A percentile compares a stretch with the other conserved stretches of the same genome.
These are phyloP conservation scores for Trichoderma hamatum DNA, from an alignment of 2,329 filamentous ascomycete species.

Conservation along the genomic window DNA sequence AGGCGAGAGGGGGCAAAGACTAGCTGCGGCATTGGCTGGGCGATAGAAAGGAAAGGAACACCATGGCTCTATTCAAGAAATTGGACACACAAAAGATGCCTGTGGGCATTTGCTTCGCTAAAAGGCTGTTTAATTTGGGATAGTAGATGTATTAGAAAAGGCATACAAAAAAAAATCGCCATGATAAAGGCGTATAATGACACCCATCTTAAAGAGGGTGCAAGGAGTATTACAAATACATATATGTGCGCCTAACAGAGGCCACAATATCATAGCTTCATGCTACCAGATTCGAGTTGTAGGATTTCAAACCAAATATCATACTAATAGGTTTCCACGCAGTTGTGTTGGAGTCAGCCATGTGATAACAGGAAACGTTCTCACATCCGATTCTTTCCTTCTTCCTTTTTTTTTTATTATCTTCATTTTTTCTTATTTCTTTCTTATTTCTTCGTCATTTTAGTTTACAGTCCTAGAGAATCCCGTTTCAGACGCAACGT, in stretches of 20 bases:
- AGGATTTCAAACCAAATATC: background rate
- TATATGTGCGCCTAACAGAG: background rate
- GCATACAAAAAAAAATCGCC: background rate
- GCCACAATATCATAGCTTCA: background rate
- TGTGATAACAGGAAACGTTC: background rate
- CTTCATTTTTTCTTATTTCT: background rate
- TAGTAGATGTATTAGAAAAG: background rate
- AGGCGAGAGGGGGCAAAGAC: slow-evolving; percentile 56
- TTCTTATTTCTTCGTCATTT: background rate
- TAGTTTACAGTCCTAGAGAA: slow-evolving; percentile 38
- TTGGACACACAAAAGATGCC: background rate
- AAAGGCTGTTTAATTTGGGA: background rate
- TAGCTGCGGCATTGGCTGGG: slow-evolving; percentile 48
- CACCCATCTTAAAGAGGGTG: background rate
- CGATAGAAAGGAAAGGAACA: slow-evolving; percentile 27
- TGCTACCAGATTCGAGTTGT: background rate
- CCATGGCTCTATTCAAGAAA: background rate
- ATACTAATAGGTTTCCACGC: background rate
- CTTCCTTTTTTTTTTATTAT: background rate
- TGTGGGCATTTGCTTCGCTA: background rate
- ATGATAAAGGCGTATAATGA: background rate
- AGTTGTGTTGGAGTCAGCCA: background rate
- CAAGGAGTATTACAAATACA: background rate
- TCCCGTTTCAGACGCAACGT: slow-evolving; percentile 42
- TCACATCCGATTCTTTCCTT: background rate